These are phyloP conservation scores for Mikania micrantha DNA, from an alignment of 129 eudicot genomes.

Conservation along the genomic window DNA sequence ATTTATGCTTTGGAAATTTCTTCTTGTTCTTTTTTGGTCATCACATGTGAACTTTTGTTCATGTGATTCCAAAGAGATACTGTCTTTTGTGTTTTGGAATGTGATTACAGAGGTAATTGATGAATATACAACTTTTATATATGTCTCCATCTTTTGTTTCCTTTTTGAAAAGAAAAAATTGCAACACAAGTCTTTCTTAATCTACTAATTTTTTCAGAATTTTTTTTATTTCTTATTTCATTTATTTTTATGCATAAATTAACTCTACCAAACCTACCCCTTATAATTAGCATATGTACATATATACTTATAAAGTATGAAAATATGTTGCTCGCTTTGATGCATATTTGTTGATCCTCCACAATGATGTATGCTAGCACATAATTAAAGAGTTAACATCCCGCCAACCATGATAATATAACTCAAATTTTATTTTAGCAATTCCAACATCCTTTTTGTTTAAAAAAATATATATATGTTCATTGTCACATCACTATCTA, in stretches of 20 bases:
- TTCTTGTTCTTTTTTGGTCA: conserved; percentile 21
- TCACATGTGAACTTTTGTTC: conserved; percentile 37
- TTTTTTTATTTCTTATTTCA: neutral
- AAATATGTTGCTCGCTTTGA: neutral
- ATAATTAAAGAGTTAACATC: too few species aligned
- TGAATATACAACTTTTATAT: neutral
- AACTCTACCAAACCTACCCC: neutral
- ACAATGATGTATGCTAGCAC: too few species aligned
- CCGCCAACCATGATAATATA: too few species aligned
- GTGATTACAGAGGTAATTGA: neutral
- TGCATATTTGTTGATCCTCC: too few species aligned
- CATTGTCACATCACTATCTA: neutral
- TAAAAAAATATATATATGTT: neutral
- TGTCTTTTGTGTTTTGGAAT: conserved; percentile 26
- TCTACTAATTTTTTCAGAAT: neutral
- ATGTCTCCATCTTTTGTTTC: neutral
- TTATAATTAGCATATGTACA: neutral
- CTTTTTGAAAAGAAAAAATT: neutral
- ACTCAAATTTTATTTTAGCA: neutral
- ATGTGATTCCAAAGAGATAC: conserved; percentile 33
- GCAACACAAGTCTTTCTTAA: neutral
- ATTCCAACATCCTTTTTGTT: neutral
- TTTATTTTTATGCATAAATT: neutral
- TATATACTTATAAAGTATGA: neutral
- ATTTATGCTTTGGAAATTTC: conserved; percentile 36